phyloP scores from a whole-genome alignment of 2,329 filamentous ascomycete genomes.

The Boeremia lycopersici region DNA sequence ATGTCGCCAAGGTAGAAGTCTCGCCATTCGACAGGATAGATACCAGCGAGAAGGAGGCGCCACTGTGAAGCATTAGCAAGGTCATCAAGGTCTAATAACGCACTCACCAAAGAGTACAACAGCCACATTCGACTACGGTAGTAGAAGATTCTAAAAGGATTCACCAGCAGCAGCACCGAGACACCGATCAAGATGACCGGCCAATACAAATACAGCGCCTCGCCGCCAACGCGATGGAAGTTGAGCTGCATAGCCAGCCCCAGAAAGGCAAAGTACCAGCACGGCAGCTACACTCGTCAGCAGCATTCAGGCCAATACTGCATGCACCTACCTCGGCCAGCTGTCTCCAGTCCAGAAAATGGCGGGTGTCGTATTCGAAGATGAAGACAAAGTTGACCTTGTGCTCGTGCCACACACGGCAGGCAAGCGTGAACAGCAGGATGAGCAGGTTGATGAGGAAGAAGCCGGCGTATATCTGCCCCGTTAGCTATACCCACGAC shows the following conservation, averaged over 20 bases:
- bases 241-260: slow-evolving; percentile 89
- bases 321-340: slow-evolving; percentile 66
- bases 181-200: slow-evolving; percentile 79
- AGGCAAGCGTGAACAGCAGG: slow-evolving; percentile 83
- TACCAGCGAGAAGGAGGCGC: slow-evolving; percentile 80
- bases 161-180: slow-evolving; percentile 71
- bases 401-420: slow-evolving; percentile 78
- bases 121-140: slow-evolving; percentile 83
- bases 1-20: slow-evolving; percentile 98
- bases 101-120: slow-evolving; percentile 77
- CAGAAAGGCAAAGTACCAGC: slow-evolving; percentile 76
- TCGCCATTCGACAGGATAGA: slow-evolving; percentile 93
- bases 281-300: slow-evolving; percentile 66
- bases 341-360: slow-evolving; percentile 88
- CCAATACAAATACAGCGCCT: slow-evolving; percentile 80
- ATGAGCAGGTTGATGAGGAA: slow-evolving; percentile 83
- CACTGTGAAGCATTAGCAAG: slow-evolving; percentile 59
- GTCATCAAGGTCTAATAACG: too few relatives aligned
- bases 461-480: slow-evolving; percentile 86
- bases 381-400: slow-evolving; percentile 97
- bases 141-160: slow-evolving; percentile 77
- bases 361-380: slow-evolving; percentile 90
- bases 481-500: slow-evolving; percentile 50
- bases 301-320: not conserved
- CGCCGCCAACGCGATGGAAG: slow-evolving; percentile 71